Evolutionary conservation across 129 eudicot species (phyloP).

Genomic region (Flaveria brownii): DNA sequence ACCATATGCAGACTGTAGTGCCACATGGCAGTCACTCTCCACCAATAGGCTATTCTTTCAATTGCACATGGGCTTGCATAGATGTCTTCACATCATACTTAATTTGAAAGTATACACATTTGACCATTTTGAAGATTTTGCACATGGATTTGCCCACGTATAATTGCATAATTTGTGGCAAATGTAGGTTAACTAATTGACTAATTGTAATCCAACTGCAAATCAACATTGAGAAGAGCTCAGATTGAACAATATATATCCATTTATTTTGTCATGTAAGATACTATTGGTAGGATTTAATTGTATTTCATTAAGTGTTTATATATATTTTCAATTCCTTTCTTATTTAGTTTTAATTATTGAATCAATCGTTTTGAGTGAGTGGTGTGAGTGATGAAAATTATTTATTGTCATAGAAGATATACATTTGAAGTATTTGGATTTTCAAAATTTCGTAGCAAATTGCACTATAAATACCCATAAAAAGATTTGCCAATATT

Average conservation of each 20-base stretch:
- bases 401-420: neutral
- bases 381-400: neutral
- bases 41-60: constrained; percentile 29
- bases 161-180: constrained; percentile 34
- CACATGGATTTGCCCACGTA: constrained; percentile 24
- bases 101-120: constrained; percentile 13
- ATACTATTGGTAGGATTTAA: no score
- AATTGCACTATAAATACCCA: neutral
- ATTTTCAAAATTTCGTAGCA: neutral
- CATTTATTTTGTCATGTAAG: no score
- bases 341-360: neutral
- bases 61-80: constrained; percentile 38
- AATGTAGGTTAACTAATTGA: constrained; percentile 4
- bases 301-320: no score
- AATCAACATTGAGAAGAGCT: neutral
- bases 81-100: constrained; percentile 38
- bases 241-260: neutral
- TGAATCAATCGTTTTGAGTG: neutral
- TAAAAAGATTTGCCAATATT: neutral
- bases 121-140: constrained; percentile 1
- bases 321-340: no score
- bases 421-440: neutral
- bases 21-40: constrained; percentile 45
- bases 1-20: constrained; percentile 4
- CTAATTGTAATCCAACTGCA: neutral